A percentile compares a stretch with the other conserved stretches of the same genome.
phyloP scores from a whole-genome alignment of 306 rosid species.

The Boehmeria nivea region DNA sequence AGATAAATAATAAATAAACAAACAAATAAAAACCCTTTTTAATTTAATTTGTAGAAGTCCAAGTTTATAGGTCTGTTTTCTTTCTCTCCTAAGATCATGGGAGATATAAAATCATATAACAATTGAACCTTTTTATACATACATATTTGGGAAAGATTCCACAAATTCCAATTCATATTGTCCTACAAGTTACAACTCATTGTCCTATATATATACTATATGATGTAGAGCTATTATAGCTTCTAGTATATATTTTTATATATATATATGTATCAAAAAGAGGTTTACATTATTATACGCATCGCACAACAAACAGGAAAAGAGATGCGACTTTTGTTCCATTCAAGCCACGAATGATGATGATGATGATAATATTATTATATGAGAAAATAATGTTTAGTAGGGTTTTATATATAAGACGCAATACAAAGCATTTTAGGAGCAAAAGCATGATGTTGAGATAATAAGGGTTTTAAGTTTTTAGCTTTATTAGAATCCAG shows the following conservation, averaged over 20 bases:
- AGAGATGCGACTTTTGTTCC: constrained; percentile 2
- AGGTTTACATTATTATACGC: background rate
- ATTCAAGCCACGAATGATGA: background rate
- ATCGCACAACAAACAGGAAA: background rate
- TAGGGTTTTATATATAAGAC: background rate
- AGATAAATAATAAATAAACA: background rate
- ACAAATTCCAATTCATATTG: background rate
- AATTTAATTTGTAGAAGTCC: background rate
- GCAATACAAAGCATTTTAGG: background rate
- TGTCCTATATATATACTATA: background rate
- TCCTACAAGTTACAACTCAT: background rate
- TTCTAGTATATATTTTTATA: background rate
- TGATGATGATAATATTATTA: background rate
- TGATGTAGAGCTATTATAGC: background rate
- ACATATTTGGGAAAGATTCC: background rate
- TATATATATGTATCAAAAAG: background rate
- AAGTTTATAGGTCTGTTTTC: background rate
- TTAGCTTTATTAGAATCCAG: background rate
- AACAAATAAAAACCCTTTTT: background rate
- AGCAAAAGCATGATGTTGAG: background rate
- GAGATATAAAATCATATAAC: background rate
- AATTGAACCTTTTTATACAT: too few species aligned
- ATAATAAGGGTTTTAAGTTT: background rate
- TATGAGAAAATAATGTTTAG: background rate
- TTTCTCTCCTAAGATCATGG: constrained; percentile 8